These are phyloP conservation scores for Mortierella sp. DNA, from an alignment of 371 early-diverging fungal species.

Conservation along the genomic window DNA sequence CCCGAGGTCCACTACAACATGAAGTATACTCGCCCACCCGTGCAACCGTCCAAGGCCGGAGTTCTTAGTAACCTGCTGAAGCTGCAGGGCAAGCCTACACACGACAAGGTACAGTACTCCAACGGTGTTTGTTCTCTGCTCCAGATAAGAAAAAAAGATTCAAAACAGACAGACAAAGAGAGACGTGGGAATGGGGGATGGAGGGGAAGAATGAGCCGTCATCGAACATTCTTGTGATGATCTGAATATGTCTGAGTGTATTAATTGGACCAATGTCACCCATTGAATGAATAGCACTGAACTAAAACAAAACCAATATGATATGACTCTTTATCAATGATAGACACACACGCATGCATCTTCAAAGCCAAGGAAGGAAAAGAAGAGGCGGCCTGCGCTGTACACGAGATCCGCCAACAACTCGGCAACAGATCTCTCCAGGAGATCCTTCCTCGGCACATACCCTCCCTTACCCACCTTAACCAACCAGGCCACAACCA, in stretches of 20 bases:
- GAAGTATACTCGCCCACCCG: neutral
- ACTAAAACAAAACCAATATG: no score
- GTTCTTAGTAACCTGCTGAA: constrained; percentile 64
- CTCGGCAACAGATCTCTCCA: constrained; percentile 28
- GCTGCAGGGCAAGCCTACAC: constrained; percentile 42
- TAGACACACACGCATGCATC: neutral
- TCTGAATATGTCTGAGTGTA: neutral
- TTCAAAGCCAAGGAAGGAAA: constrained; percentile 29
- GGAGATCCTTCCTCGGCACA: constrained; percentile 33
- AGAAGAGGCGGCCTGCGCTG: constrained; percentile 28
- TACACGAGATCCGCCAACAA: constrained; percentile 46
- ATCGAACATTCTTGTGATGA: constrained; percentile 4
- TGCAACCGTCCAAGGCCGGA: constrained; percentile 49
- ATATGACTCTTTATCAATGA: neutral
- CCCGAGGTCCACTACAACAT: constrained; percentile 7
- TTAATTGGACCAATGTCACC: no score
- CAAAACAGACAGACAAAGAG: neutral
- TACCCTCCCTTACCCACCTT: constrained; percentile 36
- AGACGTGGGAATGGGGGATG: neutral
- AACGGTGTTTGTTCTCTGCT: neutral
- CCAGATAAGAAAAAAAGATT: neutral
- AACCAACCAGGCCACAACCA: neutral
- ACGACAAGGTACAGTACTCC: constrained; percentile 22
- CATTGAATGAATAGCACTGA: no score
- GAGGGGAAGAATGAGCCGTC: neutral